These are phyloP conservation scores for Blastobotrys raffinosifermentans DNA, from an alignment of 1,139 yeast genomes.

Conservation along the genomic window DNA sequence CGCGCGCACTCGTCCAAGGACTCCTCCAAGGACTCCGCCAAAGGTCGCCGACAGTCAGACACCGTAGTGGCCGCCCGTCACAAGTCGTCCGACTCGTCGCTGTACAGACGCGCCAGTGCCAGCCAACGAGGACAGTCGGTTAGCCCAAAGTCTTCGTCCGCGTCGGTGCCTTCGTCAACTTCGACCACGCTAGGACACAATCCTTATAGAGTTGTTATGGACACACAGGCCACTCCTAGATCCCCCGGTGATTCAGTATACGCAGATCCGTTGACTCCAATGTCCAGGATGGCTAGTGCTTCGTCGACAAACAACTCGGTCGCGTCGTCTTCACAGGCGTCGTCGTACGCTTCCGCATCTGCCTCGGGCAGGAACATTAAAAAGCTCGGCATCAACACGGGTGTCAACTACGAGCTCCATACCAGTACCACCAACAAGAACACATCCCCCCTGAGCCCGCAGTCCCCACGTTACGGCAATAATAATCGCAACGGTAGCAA, in stretches of 20 bases:
- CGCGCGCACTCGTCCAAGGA: neutral
- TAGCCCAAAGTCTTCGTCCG: neutral
- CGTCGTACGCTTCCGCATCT: neutral
- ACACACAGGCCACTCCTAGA: no score
- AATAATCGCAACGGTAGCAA: neutral
- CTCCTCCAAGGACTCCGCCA: neutral
- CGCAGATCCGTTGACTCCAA: neutral
- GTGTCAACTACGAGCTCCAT: neutral
- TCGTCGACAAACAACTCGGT: neutral
- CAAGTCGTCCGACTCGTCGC: no score
- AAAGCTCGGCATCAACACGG: constrained; percentile 1
- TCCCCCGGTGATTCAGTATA: no score
- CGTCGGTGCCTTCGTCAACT: neutral
- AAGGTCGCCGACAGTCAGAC: no score
- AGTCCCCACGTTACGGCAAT: no score
- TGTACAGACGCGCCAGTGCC: no score
- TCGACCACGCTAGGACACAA: constrained; percentile 1
- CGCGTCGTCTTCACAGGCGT: neutral
- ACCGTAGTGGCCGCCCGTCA: no score
- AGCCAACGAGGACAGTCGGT: neutral
- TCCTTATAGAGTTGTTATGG: no score
- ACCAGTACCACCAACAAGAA: no score
- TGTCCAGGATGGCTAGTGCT: neutral
- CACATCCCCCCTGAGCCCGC: no score
- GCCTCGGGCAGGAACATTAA: neutral